phyloP scores from a whole-genome alignment of 345 rosid genomes.

The Ceriops zippeliana region DNA sequence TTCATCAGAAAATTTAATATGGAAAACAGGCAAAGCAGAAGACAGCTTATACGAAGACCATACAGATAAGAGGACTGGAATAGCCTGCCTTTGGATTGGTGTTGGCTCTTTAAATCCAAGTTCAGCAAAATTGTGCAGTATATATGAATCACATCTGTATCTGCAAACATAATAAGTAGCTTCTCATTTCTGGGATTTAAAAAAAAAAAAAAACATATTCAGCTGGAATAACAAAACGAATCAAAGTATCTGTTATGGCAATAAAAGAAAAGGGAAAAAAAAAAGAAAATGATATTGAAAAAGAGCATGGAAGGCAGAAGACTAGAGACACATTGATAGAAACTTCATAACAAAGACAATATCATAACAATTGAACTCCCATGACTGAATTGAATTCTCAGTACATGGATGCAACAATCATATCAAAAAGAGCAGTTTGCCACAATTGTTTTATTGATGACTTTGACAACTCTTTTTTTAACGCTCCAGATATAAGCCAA shows the following conservation, averaged over 20 bases:
- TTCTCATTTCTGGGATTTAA: background rate
- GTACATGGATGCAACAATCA: no score
- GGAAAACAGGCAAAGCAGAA: constrained; percentile 6
- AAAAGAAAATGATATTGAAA: background rate
- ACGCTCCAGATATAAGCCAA: no score
- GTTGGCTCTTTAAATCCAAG: constrained; percentile 94
- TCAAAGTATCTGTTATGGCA: background rate
- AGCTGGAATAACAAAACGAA: background rate
- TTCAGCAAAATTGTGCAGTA: constrained; percentile 64
- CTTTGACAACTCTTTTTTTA: no score
- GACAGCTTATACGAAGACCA: constrained; percentile 28
- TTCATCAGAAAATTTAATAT: background rate
- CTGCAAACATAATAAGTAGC: constrained; percentile 25
- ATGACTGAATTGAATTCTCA: no score
- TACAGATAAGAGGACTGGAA: constrained; percentile 83
- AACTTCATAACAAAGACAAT: background rate
- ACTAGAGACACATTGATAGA: background rate
- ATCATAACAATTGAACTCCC: no score
- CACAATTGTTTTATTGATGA: no score
- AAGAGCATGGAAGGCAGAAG: background rate
- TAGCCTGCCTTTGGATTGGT: constrained; percentile 97
- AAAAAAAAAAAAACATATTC: background rate
- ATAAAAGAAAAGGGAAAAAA: background rate
- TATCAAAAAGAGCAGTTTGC: no score
- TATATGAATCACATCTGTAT: constrained; percentile 58